Evolutionary conservation across 495 filamentous ascomycete genomes (phyloP), one percentile per base, ranked within the genome.

Genomic region (Filosporella fistucella): DNA sequence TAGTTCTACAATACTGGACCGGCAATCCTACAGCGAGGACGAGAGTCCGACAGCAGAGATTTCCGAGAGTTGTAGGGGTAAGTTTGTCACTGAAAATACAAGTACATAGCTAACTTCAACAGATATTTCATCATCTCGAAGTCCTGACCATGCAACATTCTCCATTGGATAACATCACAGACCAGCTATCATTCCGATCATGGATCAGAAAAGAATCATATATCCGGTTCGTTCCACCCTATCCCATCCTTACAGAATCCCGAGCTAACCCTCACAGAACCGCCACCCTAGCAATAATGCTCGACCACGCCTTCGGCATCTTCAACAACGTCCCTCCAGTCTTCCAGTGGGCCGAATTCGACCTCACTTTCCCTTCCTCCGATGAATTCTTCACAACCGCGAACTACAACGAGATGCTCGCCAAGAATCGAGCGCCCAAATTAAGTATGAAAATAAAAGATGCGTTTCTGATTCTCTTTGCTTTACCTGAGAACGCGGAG

Each of bases 1-100:
- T 55, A 42, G 50, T 57, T 18, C 23, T 57, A 14, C 57, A 60
- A 37, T 60, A 53, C 32, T 60, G 54, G 57, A 52, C 57, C 28
- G 57, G 57, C 18, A 57, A 49, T 35, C 17, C 38, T 1, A 49
- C 51, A 8, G 57, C 57, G 6, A 52, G 47, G 20, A 51, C 32
- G 20, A 52, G 57, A 49, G 54, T 47, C 23, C 49, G 57, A 3
- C 57, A 57, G 17, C 57, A 57, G 28, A 39, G 57, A 41, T 60
- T 54, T 37, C 13, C 41, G 8, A 47, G 54, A 42, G 29, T 57
- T 21, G 47, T 52, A 26, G 26, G 49, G n/a, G 57, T 59, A 53
- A 42, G 53, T 54, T 16, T 16, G 8, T 2, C 24, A 8, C 9
- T 34, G 18, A 1, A 37, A 18, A 14, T 18, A 40, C 13, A 24